phyloP scores from a whole-genome alignment of 2,329 filamentous ascomycete species.

The Aspergillus versicolor region DNA sequence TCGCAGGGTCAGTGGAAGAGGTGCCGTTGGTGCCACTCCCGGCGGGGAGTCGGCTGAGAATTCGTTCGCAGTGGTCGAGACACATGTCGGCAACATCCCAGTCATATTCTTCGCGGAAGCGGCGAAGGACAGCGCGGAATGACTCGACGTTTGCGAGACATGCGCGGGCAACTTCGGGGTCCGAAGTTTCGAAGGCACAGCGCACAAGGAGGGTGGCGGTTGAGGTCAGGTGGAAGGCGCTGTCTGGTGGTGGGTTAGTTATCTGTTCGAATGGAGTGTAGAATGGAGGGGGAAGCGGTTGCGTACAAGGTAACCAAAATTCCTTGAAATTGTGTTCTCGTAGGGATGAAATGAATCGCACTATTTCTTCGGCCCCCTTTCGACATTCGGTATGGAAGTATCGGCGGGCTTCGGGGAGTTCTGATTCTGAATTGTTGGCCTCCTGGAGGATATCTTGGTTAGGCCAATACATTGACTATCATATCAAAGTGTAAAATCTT shows the following conservation, averaged over 20 bases:
- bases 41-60: constrained; percentile 42
- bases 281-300: neutral
- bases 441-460: constrained; percentile 29
- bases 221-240: constrained; percentile 54
- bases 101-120: constrained; percentile 50
- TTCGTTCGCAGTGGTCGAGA: constrained; percentile 49
- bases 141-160: constrained; percentile 50
- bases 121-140: constrained; percentile 48
- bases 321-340: constrained; percentile 49
- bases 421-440: constrained; percentile 41
- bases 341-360: constrained; percentile 51
- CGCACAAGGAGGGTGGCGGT: constrained; percentile 55
- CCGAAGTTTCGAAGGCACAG: constrained; percentile 52
- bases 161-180: constrained; percentile 45
- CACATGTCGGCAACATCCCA: constrained; percentile 59
- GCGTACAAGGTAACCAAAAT: constrained; percentile 53
- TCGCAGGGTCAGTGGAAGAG: neutral
- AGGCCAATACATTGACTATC: neutral
- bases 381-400: constrained; percentile 50
- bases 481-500: constrained; percentile 15
- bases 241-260: constrained; percentile 33
- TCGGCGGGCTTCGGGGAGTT: constrained; percentile 49
- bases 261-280: neutral
- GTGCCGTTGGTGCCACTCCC: constrained; percentile 21
- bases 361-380: constrained; percentile 46